These are phyloP conservation scores for Tetrapisispora arboricola DNA, from an alignment of 805 yeast genomes.

Conservation along the genomic window DNA sequence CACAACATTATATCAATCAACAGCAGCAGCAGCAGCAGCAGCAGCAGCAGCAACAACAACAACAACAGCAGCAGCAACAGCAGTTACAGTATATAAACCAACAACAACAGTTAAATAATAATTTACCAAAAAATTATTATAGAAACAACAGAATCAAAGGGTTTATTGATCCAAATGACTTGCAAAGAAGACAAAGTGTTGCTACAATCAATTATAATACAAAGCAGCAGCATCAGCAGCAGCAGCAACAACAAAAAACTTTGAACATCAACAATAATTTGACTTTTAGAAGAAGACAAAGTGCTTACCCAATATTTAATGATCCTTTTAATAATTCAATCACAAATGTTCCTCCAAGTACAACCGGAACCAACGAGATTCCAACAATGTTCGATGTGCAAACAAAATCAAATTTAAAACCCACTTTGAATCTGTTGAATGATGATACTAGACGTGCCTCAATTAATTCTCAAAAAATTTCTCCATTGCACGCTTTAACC, in stretches of 20 bases:
- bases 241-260: neutral
- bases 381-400: conserved; percentile 41
- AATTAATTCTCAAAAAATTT: conserved; percentile 49
- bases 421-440: conserved; percentile 40
- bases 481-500: conserved; percentile 77
- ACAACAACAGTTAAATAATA: neutral
- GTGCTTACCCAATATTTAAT: conserved; percentile 21
- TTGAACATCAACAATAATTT: conserved; percentile 3
- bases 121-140: neutral
- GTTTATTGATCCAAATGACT: conserved; percentile 17
- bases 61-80: neutral
- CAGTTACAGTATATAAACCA: neutral
- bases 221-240: neutral
- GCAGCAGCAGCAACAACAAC: neutral
- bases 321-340: neutral
- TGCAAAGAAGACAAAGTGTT: conserved; percentile 31
- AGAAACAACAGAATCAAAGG: neutral
- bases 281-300: conserved; percentile 17
- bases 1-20: neutral
- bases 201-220: conserved; percentile 19
- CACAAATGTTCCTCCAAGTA: too few species aligned
- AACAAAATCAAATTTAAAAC: conserved; percentile 45
- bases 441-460: conserved; percentile 69
- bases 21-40: neutral
- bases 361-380: conserved; percentile 23